Percentiles rank a stretch among this genome's conserved stretches.
Evolutionary conservation across 75 land plant species (phyloP).

Genomic region (Azolla pinnata): DNA sequence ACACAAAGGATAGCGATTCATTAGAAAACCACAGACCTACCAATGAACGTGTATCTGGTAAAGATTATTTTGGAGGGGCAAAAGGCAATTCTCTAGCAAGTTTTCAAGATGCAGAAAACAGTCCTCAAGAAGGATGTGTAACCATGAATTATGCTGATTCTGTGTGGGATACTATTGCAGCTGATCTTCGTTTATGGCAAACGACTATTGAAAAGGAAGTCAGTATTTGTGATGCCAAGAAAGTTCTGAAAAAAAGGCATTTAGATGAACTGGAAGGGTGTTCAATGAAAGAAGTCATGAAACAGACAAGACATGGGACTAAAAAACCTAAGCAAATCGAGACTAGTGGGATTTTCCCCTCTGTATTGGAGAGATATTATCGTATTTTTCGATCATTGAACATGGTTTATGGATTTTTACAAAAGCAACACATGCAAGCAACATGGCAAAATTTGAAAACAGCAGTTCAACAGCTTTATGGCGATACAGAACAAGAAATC

Average conservation of each 20-base stretch:
- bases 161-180: conserved; percentile 20
- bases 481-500: conserved; percentile 25
- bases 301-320: background rate
- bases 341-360: conserved; percentile 38
- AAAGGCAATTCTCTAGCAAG: background rate
- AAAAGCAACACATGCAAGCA: conserved; percentile 28
- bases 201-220: background rate
- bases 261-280: conserved; percentile 23
- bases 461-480: conserved; percentile 35
- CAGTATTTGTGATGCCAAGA: background rate
- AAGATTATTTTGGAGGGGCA: background rate
- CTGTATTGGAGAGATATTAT: conserved; percentile 39
- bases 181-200: conserved; percentile 13
- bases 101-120: no score
- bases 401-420: conserved; percentile 43
- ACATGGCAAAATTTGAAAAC: conserved; percentile 44
- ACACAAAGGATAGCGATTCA: background rate
- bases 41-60: background rate
- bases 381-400: conserved; percentile 57
- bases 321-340: background rate
- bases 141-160: no score
- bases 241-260: conserved; percentile 15
- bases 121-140: no score
- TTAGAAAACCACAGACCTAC: background rate
- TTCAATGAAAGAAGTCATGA: background rate